phyloP scores from a whole-genome alignment of 257 asterid genomes.

The Paraleonurus japonicus region DNA sequence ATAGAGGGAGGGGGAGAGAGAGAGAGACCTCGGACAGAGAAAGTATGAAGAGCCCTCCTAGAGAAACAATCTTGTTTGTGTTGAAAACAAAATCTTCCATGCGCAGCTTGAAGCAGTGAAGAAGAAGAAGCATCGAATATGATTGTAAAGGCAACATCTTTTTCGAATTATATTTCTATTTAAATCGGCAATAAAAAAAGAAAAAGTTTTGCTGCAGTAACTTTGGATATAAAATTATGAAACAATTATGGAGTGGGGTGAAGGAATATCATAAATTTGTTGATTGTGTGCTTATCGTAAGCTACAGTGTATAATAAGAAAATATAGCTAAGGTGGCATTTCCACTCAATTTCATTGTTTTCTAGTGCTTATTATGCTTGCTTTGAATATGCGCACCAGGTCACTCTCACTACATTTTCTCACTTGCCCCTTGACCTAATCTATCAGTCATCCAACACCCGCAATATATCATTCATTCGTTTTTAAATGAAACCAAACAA shows the following conservation, averaged over 20 bases:
- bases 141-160: conserved; percentile 50
- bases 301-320: conserved; percentile 33
- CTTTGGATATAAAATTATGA: conserved; percentile 24
- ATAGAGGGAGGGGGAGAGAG: neutral
- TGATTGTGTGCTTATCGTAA: conserved; percentile 32
- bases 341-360: conserved; percentile 39
- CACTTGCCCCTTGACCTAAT: conserved; percentile 28
- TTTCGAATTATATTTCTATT: conserved; percentile 39
- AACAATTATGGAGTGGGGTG: conserved; percentile 25
- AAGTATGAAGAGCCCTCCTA: neutral
- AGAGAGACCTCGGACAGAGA: conserved; percentile 14
- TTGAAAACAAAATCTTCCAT: conserved; percentile 28
- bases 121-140: conserved; percentile 50
- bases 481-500: too few relatives aligned
- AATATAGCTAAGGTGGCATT: conserved; percentile 30
- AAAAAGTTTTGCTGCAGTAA: neutral
- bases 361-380: conserved; percentile 25
- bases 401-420: conserved; percentile 48
- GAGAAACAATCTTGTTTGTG: conserved; percentile 8
- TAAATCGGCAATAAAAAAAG: conserved; percentile 25
- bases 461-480: neutral
- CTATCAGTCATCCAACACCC: neutral
- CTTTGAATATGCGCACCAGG: conserved; percentile 66
- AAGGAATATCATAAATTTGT: conserved; percentile 31
- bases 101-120: conserved; percentile 32